Conservation (phyloP, 164 flowering plant species). For the Vitis rupestris region DNA sequence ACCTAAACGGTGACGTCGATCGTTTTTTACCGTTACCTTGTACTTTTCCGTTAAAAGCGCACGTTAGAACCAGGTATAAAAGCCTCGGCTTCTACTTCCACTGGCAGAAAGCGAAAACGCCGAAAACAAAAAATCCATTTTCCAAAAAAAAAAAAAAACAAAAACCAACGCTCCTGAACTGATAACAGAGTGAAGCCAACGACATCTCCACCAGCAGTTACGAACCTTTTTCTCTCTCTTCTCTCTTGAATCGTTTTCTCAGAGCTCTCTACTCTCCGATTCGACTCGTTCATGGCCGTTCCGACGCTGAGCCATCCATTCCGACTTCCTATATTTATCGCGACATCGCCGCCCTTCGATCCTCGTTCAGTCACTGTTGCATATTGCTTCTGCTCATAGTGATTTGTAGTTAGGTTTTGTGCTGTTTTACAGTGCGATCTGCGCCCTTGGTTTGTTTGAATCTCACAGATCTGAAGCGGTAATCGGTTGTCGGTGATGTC, state of each 20-base stretch:
- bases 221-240: background rate
- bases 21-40: slow-evolving; percentile 20
- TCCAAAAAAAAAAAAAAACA: slow-evolving; percentile 4
- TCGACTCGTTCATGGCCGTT: slow-evolving; percentile 15
- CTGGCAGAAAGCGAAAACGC: background rate
- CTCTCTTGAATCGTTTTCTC: background rate
- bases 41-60: slow-evolving; percentile 28
- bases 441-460: slow-evolving; percentile 14
- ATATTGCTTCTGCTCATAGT: slow-evolving; percentile 3
- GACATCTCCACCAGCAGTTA: slow-evolving; percentile 15
- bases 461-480: slow-evolving; percentile 27
- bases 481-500: slow-evolving; percentile 32
- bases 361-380: slow-evolving; percentile 8
- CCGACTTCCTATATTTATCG: slow-evolving; percentile 1
- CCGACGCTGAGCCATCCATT: slow-evolving; percentile 15
- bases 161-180: slow-evolving; percentile 9
- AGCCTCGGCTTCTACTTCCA: slow-evolving; percentile 4
- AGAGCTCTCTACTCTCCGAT: background rate
- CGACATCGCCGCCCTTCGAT: slow-evolving; percentile 5
- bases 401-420: slow-evolving; percentile 3
- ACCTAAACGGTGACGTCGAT: slow-evolving; percentile 7
- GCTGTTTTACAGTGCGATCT: slow-evolving; percentile 11
- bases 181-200: slow-evolving; percentile 17
- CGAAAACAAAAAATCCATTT: background rate
- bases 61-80: slow-evolving; percentile 9